Evolutionary conservation across 2,329 filamentous ascomycete species (phyloP), one percentile per base, ranked within the genome.

Genomic region (Bertia moriformis): DNA sequence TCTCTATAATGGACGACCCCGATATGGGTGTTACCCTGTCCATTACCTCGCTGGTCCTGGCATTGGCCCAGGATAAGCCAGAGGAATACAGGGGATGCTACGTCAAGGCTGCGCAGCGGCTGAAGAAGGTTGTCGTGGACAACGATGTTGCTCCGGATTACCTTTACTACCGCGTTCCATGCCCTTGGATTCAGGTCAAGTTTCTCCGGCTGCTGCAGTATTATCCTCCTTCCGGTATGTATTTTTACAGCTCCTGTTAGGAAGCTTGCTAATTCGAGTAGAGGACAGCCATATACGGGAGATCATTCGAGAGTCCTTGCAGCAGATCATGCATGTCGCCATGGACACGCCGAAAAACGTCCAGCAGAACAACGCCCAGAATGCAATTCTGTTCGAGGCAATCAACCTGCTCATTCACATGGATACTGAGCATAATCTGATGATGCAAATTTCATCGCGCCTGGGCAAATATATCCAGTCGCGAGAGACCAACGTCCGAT

Each of bases 101-200:
- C 55, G 79, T 87, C 45, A 98, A 96, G 62, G 89, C 89, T 22
- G 89, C 89, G 1, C 83, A 85, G 44, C 71, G 87, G 41, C 60
- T 98, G 50, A 94, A 94, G 64, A 80, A 84, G 46, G 83, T 96
- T 47, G 70, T 95, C 14, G 78, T 96, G 19, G 89, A 96, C 48
- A 81, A 82, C 45, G 89, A 98, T 49, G 91, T 85, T 51, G 75
- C 85, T 1, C 73, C 77, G 40, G 91, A 96, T 55, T 98, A 98
- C 55, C 73, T 95, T 18, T 98, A 98, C 65, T 98, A 98, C 68
- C 95, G 95, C 53, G 91, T 98, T n/a, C 91, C 91, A 1, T 98
- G 91, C 54, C 91, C 91, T 2, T 98, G 91, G 91, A 78, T 98
- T 42, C 88, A 96, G 61, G 83, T 96, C 51, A 98, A 98, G 63